phyloP scores from a whole-genome alignment of 2,329 filamentous ascomycete genomes.

The Onygenales sp. region DNA sequence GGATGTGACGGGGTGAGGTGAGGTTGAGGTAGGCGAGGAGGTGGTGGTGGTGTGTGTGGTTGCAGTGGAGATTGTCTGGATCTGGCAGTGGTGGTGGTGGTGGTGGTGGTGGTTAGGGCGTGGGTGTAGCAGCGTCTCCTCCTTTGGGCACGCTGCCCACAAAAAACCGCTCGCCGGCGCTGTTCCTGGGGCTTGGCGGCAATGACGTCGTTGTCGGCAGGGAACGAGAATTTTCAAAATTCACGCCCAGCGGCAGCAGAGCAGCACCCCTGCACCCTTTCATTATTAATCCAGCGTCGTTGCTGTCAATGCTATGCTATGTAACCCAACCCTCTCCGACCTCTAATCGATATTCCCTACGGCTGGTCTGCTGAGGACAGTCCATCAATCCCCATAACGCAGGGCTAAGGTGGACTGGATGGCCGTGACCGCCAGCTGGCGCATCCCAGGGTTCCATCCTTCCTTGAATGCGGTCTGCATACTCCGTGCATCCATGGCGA shows the following conservation, averaged over 20 bases:
- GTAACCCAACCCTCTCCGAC: too few relatives aligned
- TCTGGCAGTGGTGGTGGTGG: background rate
- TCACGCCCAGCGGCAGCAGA: background rate
- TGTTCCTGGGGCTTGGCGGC: conserved; percentile 5
- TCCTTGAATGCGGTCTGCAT: background rate
- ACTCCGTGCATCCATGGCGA: background rate
- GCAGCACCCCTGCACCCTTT: too few relatives aligned
- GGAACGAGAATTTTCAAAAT: background rate
- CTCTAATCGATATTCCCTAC: too few relatives aligned
- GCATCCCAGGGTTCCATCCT: background rate
- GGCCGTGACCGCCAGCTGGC: too few relatives aligned
- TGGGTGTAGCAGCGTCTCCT: background rate
- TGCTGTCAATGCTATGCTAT: too few relatives aligned
- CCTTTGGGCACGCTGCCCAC: background rate
- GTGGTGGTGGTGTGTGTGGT: background rate
- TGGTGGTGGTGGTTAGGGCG: background rate
- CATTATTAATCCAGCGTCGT: too few relatives aligned
- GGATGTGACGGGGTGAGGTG: conserved; percentile 7
- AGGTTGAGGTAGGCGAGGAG: background rate
- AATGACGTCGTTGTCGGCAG: conserved; percentile 4
- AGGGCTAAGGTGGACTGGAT: too few relatives aligned
- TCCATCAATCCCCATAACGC: too few relatives aligned
- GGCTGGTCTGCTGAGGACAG: too few relatives aligned
- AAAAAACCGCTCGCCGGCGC: background rate
- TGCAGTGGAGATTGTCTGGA: conserved; percentile 7